Base-by-base conservation (phyloP, 129 eudicot genomes). In the Flaveria brownii region DNA sequence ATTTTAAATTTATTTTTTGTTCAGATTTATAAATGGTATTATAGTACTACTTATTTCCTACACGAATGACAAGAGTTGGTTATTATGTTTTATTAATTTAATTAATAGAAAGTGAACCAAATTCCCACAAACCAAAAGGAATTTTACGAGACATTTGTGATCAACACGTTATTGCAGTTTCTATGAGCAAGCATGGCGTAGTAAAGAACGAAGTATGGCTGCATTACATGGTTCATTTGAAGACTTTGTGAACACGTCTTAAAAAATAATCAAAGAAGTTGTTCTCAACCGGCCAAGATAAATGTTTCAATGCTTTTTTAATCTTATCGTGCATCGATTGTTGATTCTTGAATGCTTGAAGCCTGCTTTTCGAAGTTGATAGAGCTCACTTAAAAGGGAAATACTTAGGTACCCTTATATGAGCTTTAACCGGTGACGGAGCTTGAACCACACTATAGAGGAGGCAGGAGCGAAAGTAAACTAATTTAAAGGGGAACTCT, bases 161-260 rank as follows among this genome's bases (percentile, higher is more conserved):
- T 54, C 93, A 86, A 67, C 99, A 89, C 77, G 97, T 97, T 5
- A 96, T 91, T 71, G 99, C 99, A 8, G 97, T 95, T 13, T 87
- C 97, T 4, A 95, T 78, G 91, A 91, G 97, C 96, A 95, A 84
- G 99, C 99, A 10, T 95, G 99, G 99, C 82, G 97, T 30, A 96
- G 97, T 16, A 95, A 91, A 75, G 99, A 95, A 78, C 89, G 96
- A 6, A 95, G 99, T 49, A 95, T 95, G 99, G 96, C 99, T 82
- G 93, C 97, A 1, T 81, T 95, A 56, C 99, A 95, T 30, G 99
- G 99, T 56, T 89, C 99, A 6, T 95, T 85, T 75, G 99, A 95
- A 73, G 97, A 95, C 73, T 97, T 95, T 95, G 99, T 76, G 99
- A 95, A 60, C 96, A 95, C 82, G 73, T 95, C 50, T 72, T 85